phyloP scores from a whole-genome alignment of 2,329 filamentous ascomycete genomes.

The Ceratocystis smalleyi region DNA sequence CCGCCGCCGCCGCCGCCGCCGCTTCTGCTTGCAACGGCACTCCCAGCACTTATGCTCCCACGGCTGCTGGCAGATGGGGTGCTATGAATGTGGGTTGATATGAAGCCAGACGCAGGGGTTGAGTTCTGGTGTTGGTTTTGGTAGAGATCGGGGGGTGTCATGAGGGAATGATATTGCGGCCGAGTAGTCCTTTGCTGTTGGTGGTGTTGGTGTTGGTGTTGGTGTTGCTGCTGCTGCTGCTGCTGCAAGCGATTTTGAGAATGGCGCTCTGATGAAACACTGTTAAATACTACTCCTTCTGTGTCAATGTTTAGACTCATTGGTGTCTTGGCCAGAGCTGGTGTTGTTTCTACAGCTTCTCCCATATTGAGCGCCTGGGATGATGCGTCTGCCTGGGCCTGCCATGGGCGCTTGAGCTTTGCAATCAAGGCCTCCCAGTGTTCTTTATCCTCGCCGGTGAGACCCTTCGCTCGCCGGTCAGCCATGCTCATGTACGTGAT shows the following conservation, averaged over 20 bases:
- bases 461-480: slow-evolving; percentile 22
- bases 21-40: background rate
- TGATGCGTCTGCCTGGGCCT: background rate
- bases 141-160: slow-evolving; percentile 6
- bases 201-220: background rate
- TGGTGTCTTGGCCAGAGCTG: background rate
- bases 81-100: slow-evolving; percentile 3
- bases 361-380: background rate
- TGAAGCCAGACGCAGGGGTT: slow-evolving; percentile 2
- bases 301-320: background rate
- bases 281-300: background rate
- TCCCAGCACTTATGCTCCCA: background rate
- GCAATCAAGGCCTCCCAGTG: slow-evolving; percentile 23
- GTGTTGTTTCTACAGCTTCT: background rate
- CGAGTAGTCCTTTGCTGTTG: background rate
- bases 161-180: background rate
- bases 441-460: slow-evolving; percentile 24
- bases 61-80: background rate
- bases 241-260: background rate
- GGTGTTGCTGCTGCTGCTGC: background rate
- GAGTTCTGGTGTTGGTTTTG: background rate
- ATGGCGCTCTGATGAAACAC: background rate
- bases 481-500: slow-evolving; percentile 25
- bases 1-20: background rate
- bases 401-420: slow-evolving; percentile 19